phyloP scores from a whole-genome alignment of 208 protist genomes.

The Leishmania amazonensis region DNA sequence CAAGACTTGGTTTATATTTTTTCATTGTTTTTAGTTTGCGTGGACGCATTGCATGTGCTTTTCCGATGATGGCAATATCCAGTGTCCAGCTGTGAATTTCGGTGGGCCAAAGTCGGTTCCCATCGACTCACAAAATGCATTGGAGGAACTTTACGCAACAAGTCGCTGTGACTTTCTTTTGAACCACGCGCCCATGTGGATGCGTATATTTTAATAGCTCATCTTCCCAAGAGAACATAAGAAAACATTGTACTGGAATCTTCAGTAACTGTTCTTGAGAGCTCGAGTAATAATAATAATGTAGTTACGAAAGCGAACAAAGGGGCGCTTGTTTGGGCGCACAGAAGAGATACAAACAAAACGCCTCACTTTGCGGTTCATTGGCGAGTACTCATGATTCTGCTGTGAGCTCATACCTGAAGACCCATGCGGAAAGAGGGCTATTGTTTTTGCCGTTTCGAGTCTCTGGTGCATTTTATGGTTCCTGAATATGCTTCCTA shows the following conservation, averaged over 20 bases:
- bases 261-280: neutral
- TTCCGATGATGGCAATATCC: neutral
- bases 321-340: neutral
- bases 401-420: neutral
- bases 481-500: neutral
- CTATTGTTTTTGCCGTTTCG: neutral
- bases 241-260: neutral
- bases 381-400: neutral
- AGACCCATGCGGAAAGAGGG: neutral
- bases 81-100: neutral
- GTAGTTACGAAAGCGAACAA: neutral
- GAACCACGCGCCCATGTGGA: neutral
- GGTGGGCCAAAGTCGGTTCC: neutral
- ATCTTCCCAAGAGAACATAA: neutral
- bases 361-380: neutral
- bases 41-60: neutral
- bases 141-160: neutral
- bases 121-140: neutral
- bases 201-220: neutral
- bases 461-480: neutral
- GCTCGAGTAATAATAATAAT: neutral
- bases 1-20: neutral
- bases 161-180: neutral
- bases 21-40: neutral
- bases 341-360: neutral